Evolutionary conservation across 2,329 filamentous ascomycete species (phyloP).

Genomic region (Colletotrichum abscissum): DNA sequence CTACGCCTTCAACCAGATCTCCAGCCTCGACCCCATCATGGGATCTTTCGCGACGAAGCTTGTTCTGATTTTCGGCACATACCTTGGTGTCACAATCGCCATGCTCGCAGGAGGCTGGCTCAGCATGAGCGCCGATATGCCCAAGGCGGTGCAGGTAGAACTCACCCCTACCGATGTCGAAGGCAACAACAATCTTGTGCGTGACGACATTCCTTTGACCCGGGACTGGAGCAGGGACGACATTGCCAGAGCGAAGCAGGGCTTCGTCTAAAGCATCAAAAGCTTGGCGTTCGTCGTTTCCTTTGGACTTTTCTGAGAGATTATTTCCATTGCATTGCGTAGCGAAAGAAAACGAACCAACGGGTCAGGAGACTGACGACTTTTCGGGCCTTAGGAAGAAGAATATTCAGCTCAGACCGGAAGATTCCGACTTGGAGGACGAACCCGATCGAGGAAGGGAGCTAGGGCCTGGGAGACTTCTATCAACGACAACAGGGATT

Average conservation of each 20-base stretch:
- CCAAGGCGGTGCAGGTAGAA: constrained; percentile 10
- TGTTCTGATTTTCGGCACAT: constrained; percentile 37
- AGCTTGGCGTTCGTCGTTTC: not conserved
- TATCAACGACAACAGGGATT: constrained; percentile 1
- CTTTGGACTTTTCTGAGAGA: not conserved
- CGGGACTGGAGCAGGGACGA: constrained; percentile 6
- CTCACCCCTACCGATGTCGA: constrained; percentile 5
- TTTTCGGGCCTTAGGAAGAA: constrained; percentile 21
- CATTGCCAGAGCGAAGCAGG: constrained; percentile 20
- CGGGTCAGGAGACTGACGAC: constrained; percentile 17
- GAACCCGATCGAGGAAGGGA: constrained; percentile 17
- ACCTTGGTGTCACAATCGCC: constrained; percentile 29
- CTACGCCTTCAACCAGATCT: constrained; percentile 37
- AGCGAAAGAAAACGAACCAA: not conserved
- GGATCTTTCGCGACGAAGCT: constrained; percentile 39
- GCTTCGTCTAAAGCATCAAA: constrained; percentile 2
- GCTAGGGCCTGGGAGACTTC: constrained; percentile 12
- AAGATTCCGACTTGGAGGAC: constrained; percentile 12
- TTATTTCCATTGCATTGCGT: not conserved
- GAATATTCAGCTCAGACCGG: constrained; percentile 15
- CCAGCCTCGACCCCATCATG: constrained; percentile 38
- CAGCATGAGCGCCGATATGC: constrained; percentile 12
- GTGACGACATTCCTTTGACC: constrained; percentile 20
- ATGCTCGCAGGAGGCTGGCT: constrained; percentile 35
- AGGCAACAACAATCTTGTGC: constrained; percentile 18